Base-by-base conservation (phyloP, 1,284 basidiomycete genomes). In the Exobasidium rhododendri region DNA sequence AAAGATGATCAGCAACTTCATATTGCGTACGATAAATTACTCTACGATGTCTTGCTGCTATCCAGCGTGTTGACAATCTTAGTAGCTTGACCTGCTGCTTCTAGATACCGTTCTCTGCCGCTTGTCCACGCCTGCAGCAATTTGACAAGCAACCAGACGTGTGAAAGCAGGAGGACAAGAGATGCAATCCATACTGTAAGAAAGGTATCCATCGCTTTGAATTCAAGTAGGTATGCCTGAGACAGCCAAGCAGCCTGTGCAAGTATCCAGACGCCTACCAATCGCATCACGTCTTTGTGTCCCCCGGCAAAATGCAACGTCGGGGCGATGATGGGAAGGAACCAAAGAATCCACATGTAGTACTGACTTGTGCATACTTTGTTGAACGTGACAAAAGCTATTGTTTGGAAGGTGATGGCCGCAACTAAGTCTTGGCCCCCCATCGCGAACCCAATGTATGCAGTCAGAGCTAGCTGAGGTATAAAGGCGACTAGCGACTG, bases 281-380 rank as follows among this genome's bases (percentile, higher is more conserved):
- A 26, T 5, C 13, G 22, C 56, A 85, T 84, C 2, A 79, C 54
- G 2, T 83, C 83, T 10, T 83, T 82, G 17, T 73, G 59, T 28
- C 80, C 79, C 0, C 86, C 50, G 45, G 51, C 82, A 32, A 92
- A 82, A 0, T 80, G 75, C 0, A 94, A 79, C 14, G 82, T 84
- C 0, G 91, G 88, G 2, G 92, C 83, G 11, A 96, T 82, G 2
- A 94, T 83, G 0, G 96, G 94, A 0, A 98, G 81, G 65, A 98
- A 87, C 65, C 93, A 87, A 5, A 94, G 86, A 78, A 94, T 97
- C 96, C 96, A 99, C 53, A 97, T 84, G 81, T 97, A 98, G 82
- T 99, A 99, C 89, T 98, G 92, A 1, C 92, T 94, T 0, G 96
- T 99, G 84, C 92, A 96, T 47, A 99, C 96, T 82, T 97, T 96